Conservation (phyloP, 1,284 basidiomycete species). For the Heliocybe sulcata region DNA sequence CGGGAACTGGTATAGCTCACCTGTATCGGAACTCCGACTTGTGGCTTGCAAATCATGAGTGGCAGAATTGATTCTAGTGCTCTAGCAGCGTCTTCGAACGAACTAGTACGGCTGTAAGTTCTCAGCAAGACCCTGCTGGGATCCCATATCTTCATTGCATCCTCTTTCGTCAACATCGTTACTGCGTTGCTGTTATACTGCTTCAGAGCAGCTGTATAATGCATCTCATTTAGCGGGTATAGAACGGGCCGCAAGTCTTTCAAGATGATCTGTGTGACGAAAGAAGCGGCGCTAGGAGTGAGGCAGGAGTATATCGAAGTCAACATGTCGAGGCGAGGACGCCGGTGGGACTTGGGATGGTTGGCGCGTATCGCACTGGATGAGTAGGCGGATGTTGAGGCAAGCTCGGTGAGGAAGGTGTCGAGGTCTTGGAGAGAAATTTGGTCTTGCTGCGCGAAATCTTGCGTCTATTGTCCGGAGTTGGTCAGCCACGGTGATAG, state of each 20-base stretch:
- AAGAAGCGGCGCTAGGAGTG: slow-evolving; percentile 51
- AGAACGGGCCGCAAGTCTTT: slow-evolving; percentile 76
- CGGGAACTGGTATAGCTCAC: too few relatives aligned
- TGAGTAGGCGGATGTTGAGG: slow-evolving; percentile 58
- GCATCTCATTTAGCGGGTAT: slow-evolving; percentile 49
- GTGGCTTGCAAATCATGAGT: slow-evolving; percentile 14
- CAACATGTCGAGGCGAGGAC: slow-evolving; percentile 36
- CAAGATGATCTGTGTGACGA: slow-evolving; percentile 78
- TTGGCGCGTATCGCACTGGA: slow-evolving; percentile 29
- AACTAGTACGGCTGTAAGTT: slow-evolving; percentile 46
- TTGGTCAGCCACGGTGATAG: background rate
- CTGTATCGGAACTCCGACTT: slow-evolving; percentile 46
- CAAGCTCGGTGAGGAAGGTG: slow-evolving; percentile 63
- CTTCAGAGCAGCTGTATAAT: slow-evolving; percentile 41
- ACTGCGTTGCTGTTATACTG: slow-evolving; percentile 50
- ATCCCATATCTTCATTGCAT: slow-evolving; percentile 73
- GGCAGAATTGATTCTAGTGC: slow-evolving; percentile 32
- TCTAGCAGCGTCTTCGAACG: slow-evolving; percentile 52
- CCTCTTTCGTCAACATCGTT: slow-evolving; percentile 45
- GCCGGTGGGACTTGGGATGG: slow-evolving; percentile 18
- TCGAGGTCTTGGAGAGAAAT: slow-evolving; percentile 48
- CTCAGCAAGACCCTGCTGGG: slow-evolving; percentile 42
- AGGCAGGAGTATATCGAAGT: slow-evolving; percentile 45
- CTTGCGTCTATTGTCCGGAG: background rate
- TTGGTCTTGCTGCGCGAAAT: background rate